These are phyloP conservation scores for Ustilago loliicola DNA, from an alignment of 1,284 basidiomycete species.

Conservation along the genomic window DNA sequence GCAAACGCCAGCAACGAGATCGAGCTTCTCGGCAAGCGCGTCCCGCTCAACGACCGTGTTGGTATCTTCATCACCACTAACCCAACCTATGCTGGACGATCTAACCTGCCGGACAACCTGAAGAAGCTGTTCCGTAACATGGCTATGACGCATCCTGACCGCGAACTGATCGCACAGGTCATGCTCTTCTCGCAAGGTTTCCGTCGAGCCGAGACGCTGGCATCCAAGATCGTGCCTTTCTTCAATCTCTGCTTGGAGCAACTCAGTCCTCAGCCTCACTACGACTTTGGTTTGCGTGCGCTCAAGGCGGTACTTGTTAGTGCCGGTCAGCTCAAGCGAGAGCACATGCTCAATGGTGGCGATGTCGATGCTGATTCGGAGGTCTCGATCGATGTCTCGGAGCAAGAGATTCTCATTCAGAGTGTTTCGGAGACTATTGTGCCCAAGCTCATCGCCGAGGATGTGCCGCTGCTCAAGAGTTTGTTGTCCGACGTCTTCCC, in stretches of 20 bases:
- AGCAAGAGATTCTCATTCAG: constrained; percentile 97
- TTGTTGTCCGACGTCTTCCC: constrained; percentile 98
- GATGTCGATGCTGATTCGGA: constrained; percentile 16
- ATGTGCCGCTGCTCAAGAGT: constrained; percentile 93
- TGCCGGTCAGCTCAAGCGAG: constrained; percentile 96
- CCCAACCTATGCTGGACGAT: constrained; percentile 93
- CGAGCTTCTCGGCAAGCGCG: constrained; percentile 92
- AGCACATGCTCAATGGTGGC: constrained; percentile 70
- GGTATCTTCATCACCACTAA: constrained; percentile 98
- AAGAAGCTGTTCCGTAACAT: constrained; percentile 94
- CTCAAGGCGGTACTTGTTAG: constrained; percentile 96
- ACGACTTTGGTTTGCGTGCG: constrained; percentile 98
- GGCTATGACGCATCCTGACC: constrained; percentile 98
- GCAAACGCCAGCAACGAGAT: constrained; percentile 37
- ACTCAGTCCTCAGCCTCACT: constrained; percentile 95
- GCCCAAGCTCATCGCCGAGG: constrained; percentile 96
- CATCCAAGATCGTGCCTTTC: constrained; percentile 98
- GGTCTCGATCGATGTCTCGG: constrained; percentile 74
- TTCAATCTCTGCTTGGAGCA: constrained; percentile 99
- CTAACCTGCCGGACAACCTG: constrained; percentile 94
- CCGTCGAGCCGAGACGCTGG: constrained; percentile 93
- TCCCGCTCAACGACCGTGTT: constrained; percentile 94
- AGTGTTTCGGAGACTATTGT: constrained; percentile 99
- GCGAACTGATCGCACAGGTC: constrained; percentile 98
- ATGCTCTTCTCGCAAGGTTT: constrained; percentile 99